Base-by-base conservation (phyloP, 2,329 filamentous ascomycete species). In the Phialophora tarda region DNA sequence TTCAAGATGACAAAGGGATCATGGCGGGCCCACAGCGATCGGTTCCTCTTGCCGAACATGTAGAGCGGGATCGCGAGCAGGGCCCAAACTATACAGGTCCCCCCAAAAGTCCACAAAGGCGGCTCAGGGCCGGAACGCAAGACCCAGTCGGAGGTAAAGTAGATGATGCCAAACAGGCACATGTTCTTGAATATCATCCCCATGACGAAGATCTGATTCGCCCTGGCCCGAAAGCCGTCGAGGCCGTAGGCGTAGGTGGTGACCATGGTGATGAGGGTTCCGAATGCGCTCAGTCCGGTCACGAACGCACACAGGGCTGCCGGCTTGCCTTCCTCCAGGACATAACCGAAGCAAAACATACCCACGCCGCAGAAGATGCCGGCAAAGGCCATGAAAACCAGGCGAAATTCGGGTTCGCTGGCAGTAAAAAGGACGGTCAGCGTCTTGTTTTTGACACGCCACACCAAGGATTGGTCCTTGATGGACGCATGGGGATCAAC, bases 121-220 rank as follows among this genome's bases (percentile, higher is more conserved):
- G 64, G 51, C 23, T 48, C 21, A 4, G 62, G 57, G 6, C 65
- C 65, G 0, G 30, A 51, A 2, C 12, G 32, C 5, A 62, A 38
- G 2, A 59, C 64, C 65, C 65, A 67, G 28, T 67, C 50, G 30
- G 64, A 65, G 17, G 65, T 44, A 47, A 65, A 62, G 34, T 67
- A 56, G 38, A 54, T 66, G 62, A 80, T 78, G 1, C 77, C 78
- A 55, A 79, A 81, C 10, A 17, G 30, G 53, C 7, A 5, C 10
- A 30, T 17, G 8, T 30, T 32, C 44, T 48, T 71, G 68, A 72
- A 69, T 3, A 71, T 47, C 69, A 73, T 73, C 55, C 67, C 70
- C 62, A 71, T 69, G 51, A 74, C 64, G 58, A 73, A 74, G 57
- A 73, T 70, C 59, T 74, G 70, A 53, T 56, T 71, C 38, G 59